Percentiles rank a stretch among this genome's conserved stretches.
phyloP scores from a whole-genome alignment of 2,329 filamentous ascomycete species.

The Epichloe amarillans region DNA sequence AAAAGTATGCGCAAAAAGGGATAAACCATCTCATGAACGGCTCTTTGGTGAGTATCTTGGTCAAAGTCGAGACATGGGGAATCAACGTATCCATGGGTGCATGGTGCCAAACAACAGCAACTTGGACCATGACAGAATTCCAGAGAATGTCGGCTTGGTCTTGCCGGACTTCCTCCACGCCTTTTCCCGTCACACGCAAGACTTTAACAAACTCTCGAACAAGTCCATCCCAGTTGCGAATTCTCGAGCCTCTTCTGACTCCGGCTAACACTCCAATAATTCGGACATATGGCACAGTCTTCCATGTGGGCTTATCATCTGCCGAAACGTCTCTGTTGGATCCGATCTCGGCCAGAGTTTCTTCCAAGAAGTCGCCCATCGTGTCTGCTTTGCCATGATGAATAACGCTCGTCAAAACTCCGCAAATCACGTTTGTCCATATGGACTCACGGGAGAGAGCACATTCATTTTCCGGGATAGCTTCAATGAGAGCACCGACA shows the following conservation, averaged over 20 bases:
- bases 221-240: constrained; percentile 57
- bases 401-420: constrained; percentile 66
- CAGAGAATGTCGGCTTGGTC: constrained; percentile 34
- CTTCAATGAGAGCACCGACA: constrained; percentile 36
- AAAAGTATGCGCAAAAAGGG: constrained; percentile 71
- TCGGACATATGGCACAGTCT: constrained; percentile 35
- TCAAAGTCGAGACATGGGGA: constrained; percentile 51
- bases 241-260: constrained; percentile 67
- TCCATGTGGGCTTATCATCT: constrained; percentile 15
- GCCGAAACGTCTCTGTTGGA: constrained; percentile 21
- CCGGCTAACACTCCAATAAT: constrained; percentile 59
- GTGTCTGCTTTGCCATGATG: constrained; percentile 68
- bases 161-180: constrained; percentile 20
- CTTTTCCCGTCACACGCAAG: constrained; percentile 33
- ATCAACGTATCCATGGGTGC: constrained; percentile 71
- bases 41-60: constrained; percentile 50
- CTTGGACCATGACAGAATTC: constrained; percentile 42
- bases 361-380: constrained; percentile 54
- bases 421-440: constrained; percentile 56
- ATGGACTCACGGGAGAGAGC: constrained; percentile 30
- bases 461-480: constrained; percentile 37
- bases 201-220: constrained; percentile 42
- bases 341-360: constrained; percentile 40
- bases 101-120: constrained; percentile 56
- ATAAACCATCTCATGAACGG: constrained; percentile 63